A percentile compares a stretch with the other conserved stretches of the same genome.
phyloP scores from a whole-genome alignment of 2,329 filamentous ascomycete genomes.

The Cytospora paraplurivora region DNA sequence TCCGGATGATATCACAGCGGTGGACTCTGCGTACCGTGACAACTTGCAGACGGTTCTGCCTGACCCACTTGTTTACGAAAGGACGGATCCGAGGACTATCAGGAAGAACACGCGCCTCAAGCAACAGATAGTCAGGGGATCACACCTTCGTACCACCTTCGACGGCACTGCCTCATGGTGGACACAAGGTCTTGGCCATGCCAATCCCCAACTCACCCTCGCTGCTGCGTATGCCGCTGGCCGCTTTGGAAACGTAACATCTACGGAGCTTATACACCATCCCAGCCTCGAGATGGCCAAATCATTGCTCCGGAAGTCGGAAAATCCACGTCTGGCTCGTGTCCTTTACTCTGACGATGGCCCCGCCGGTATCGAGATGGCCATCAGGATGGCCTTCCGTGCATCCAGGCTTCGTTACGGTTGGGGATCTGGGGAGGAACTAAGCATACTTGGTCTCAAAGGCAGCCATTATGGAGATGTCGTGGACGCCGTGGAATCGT shows the following conservation, averaged over 20 bases:
- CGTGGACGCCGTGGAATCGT: constrained; percentile 84
- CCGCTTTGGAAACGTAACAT: constrained; percentile 87
- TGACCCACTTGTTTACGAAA: not conserved
- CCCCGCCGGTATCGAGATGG: constrained; percentile 82
- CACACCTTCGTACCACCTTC: constrained; percentile 65
- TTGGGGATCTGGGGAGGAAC: constrained; percentile 59
- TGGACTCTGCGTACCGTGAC: constrained; percentile 80
- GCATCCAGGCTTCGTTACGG: constrained; percentile 68
- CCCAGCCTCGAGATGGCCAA: constrained; percentile 73
- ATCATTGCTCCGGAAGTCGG: constrained; percentile 58
- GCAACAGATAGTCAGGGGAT: too few relatives aligned
- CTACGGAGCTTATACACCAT: constrained; percentile 76
- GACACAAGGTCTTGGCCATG: constrained; percentile 85
- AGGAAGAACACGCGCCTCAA: constrained; percentile 26
- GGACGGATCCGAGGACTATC: not conserved
- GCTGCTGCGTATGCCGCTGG: constrained; percentile 80
- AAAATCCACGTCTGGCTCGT: constrained; percentile 66
- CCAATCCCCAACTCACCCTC: constrained; percentile 69
- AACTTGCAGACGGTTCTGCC: constrained; percentile 64
- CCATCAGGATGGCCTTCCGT: constrained; percentile 80
- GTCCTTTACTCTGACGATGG: constrained; percentile 86
- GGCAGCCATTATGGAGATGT: constrained; percentile 88
- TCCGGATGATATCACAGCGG: constrained; percentile 66
- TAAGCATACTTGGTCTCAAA: constrained; percentile 73
- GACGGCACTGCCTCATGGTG: constrained; percentile 90